Base-by-base conservation (phyloP, 768 basidiomycete genomes). In the Boletellus emodensis region DNA sequence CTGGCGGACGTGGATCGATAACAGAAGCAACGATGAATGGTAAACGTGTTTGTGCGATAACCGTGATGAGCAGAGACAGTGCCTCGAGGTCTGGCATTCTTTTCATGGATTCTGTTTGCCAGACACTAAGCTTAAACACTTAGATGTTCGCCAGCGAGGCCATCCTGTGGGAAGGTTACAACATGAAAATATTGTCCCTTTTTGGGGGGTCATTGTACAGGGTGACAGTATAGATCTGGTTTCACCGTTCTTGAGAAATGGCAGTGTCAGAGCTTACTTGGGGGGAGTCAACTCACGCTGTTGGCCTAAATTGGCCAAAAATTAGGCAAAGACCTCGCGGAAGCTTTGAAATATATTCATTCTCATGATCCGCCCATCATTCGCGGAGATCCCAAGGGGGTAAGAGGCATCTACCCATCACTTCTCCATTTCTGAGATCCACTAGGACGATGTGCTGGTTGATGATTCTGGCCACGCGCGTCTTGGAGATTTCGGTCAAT, bases 301-400 rank as follows among this genome's bases (percentile, higher is more conserved):
- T 32, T 51, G 52, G 51, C 48, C 18, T 26, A 15, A 26, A 5
- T 32, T 54, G 46, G 54, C 58, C 33, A 37, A 44, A 30, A 4
- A 13, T 58, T 32, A 54, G 55, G 32, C 35, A 46, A 9, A 34
- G 63, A 56, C 30, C 47, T 64, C 28, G 62, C 61, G 8, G 35
- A 53, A 35, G 67, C 32, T 22, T 51, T 66, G 12, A 12, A 38
- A 12, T 69, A 62, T 35, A 52, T 66, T 18, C 65, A 69, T 18
- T 15, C 5, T 8, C 53, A 56, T n/a, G 47, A 62, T 4, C 65
- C 65, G 0, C 59, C 65, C 28, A 60, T 76, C 24, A 53, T 72
- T 13, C 74, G 75, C 20, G 71, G 74, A 6, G 75, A 76, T 55
- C 26, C 75, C 24, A 76, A 75, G 53, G 67, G 65, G 24, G 74